A percentile compares a stretch with the other conserved stretches of the same genome.
Conservation (phyloP, 257 asterid genomes). For the Jacaranda copaia region DNA sequence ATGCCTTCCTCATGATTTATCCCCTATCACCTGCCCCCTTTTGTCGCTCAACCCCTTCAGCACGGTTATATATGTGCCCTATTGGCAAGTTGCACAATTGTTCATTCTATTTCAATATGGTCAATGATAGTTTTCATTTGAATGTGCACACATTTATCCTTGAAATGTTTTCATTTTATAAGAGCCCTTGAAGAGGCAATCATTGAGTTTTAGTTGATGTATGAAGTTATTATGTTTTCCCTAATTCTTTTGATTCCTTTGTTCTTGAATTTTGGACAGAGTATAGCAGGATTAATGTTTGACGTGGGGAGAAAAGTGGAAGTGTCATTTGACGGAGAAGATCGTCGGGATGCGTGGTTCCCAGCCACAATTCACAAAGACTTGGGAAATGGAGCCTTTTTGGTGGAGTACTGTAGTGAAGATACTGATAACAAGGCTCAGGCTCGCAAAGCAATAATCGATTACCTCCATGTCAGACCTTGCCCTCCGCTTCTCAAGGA, state of each 20-base stretch:
- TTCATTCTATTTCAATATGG: not conserved
- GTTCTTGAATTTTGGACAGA: constrained; percentile 53
- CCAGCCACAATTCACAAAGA: constrained; percentile 55
- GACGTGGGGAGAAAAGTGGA: constrained; percentile 71
- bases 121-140: constrained; percentile 4
- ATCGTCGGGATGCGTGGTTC: constrained; percentile 64
- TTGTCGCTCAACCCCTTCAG: too few relatives aligned
- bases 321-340: constrained; percentile 61
- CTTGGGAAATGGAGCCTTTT: constrained; percentile 49
- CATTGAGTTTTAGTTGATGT: constrained; percentile 10
- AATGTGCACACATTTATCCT: not conserved
- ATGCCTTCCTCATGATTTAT: too few relatives aligned
- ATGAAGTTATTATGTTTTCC: not conserved
- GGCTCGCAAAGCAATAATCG: constrained; percentile 43
- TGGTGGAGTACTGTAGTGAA: constrained; percentile 48
- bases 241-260: constrained; percentile 22
- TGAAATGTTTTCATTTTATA: constrained; percentile 6
- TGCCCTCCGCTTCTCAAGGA: constrained; percentile 69
- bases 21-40: too few relatives aligned
- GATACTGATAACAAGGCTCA: constrained; percentile 23
- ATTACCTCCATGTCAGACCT: constrained; percentile 69
- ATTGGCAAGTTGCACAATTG: constrained; percentile 16
- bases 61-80: too few relatives aligned
- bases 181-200: constrained; percentile 5
- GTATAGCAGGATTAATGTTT: constrained; percentile 60